Percentiles rank a stretch among this genome's conserved stretches.
phyloP scores from a whole-genome alignment of 2,329 filamentous ascomycete genomes.

The Stachybotrys echinatus region DNA sequence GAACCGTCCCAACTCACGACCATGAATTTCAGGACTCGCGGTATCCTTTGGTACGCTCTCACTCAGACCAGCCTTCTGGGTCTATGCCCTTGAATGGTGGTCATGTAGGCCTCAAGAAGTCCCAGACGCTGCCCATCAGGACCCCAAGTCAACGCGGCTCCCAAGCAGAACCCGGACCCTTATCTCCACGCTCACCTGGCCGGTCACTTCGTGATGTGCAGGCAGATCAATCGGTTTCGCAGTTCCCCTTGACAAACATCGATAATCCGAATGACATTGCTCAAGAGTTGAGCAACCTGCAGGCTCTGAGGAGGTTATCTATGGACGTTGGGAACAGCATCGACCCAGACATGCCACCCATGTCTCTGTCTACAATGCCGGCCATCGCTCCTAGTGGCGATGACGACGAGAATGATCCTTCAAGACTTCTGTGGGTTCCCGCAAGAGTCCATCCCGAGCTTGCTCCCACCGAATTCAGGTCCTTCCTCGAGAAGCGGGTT shows the following conservation, averaged over 20 bases:
- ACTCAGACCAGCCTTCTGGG: constrained; percentile 35
- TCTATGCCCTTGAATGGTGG: constrained; percentile 23
- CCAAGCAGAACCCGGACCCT: constrained; percentile 34
- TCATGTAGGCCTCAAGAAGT: constrained; percentile 32
- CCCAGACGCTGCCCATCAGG: constrained; percentile 34
- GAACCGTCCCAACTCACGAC: constrained; percentile 22
- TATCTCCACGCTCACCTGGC: constrained; percentile 46
- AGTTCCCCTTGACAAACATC: constrained; percentile 85
- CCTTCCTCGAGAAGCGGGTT: constrained; percentile 88
- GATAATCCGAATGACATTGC: constrained; percentile 84
- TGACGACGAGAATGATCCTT: constrained; percentile 82
- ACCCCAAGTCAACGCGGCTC: constrained; percentile 34
- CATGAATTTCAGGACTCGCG: constrained; percentile 30
- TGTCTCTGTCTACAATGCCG: constrained; percentile 64
- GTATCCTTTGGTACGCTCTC: constrained; percentile 37
- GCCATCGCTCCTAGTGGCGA: constrained; percentile 65
- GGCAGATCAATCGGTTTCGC: constrained; percentile 54
- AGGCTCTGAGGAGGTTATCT: constrained; percentile 85
- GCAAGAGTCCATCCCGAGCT: constrained; percentile 91
- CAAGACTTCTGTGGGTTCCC: constrained; percentile 90
- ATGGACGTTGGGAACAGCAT: constrained; percentile 80
- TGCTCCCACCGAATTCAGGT: constrained; percentile 93
- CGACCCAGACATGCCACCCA: constrained; percentile 70
- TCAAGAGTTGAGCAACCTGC: constrained; percentile 86
- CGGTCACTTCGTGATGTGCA: constrained; percentile 49